Evolutionary conservation across 495 filamentous ascomycete species (phyloP), one percentile per base, ranked within the genome.

Genomic region (Baudoinia panamericana): DNA sequence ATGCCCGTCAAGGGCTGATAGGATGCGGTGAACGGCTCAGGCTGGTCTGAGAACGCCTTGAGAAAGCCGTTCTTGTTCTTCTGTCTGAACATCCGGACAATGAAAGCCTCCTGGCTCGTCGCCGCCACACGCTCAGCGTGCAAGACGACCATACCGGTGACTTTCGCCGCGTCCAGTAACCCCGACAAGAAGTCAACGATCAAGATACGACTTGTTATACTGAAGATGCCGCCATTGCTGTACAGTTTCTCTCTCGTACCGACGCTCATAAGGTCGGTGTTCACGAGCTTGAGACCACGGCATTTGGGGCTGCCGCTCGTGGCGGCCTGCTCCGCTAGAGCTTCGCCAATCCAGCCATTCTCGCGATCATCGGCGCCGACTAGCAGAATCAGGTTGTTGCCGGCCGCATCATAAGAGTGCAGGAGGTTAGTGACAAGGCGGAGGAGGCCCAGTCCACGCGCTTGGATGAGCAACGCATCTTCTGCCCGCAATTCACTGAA

Each of bases 1-100:
- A 92, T 93, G 29, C 76, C 88, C 5, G 82, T 73, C 26, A 97
- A 64, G 1, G 92, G 90, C 5, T 86, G 75, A 57, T 94, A 96
- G 2, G 87, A 90, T 1, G 75, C 74, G 0, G 82, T 82, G 48
- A 97, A 94, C 2, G 87, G 80, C 59, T 96, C 85, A 0, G 90
- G 90, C 13, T 78, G 83, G 52, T 97, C 90, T 0, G 90, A 93
- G 50, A 97, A 94, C 6, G 92, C 88, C 55, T 96, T 97, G 15
- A 97, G 70, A 51, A 97, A 96, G 12, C 90, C 90, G 20, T 53
- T 64, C 63, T 90, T 92, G 55, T 97, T 97, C 63, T 78, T 78
- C 63, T 95, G 86, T 36, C 90, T 74, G 56, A 82, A 97, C 30
- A 95, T 83, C 22, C 90, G 80, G 31, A 94, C 64, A 42, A 97